A percentile compares a stretch with the other conserved stretches of the same genome.
Conservation (phyloP, 192 early-diverging fungal species). For the Phlyctochytrium planicorne region DNA sequence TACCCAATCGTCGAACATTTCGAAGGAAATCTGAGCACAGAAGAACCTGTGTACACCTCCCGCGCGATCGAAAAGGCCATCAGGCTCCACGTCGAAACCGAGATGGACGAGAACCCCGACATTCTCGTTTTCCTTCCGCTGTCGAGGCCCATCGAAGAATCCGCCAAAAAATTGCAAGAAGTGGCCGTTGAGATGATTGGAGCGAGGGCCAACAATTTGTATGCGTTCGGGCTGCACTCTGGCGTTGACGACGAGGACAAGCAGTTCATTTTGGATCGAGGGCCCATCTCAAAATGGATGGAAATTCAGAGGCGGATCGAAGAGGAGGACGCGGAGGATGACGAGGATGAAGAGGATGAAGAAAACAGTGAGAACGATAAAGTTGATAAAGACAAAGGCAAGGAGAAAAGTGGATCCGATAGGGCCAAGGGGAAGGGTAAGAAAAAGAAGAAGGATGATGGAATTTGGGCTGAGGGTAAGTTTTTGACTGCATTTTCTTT, state of each 20-base stretch:
- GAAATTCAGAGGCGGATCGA: background rate
- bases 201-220: slow-evolving; percentile 1
- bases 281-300: slow-evolving; percentile 7
- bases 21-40: background rate
- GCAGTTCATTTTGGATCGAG: slow-evolving; percentile 19
- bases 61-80: slow-evolving; percentile 3
- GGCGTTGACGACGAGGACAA: slow-evolving; percentile 15
- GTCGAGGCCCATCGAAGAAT: slow-evolving; percentile 12
- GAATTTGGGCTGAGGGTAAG: background rate
- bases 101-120: slow-evolving; percentile 13
- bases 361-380: too few relatives aligned
- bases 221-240: slow-evolving; percentile 16
- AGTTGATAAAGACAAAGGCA: too few relatives aligned
- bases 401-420: too few relatives aligned
- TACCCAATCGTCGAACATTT: slow-evolving; percentile 17
- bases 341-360: background rate
- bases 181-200: background rate
- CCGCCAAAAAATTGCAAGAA: background rate
- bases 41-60: background rate
- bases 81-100: background rate
- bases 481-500: too few relatives aligned
- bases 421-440: background rate
- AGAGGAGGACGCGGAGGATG: background rate
- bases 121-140: slow-evolving; percentile 28
- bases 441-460: background rate